Base-by-base conservation (phyloP, 2,329 filamentous ascomycete species). In the Colletotrichum ledebouriae region DNA sequence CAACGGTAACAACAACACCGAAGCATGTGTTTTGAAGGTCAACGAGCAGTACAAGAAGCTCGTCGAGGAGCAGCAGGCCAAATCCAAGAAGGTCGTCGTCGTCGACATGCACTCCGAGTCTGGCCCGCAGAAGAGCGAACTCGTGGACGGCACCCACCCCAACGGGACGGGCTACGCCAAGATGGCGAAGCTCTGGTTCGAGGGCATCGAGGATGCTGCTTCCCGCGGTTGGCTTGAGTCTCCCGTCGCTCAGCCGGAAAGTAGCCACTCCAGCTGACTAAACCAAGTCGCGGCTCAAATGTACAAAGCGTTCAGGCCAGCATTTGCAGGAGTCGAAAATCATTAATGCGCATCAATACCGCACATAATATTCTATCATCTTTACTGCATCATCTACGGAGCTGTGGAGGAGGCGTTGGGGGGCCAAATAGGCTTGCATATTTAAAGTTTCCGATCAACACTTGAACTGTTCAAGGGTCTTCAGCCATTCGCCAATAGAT, bases 111-210 rank as follows among this genome's bases (percentile, higher is more conserved):
- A 78, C 52, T 70, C 72, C 3, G 61, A 69, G 11, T 72, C 73
- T 6, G 80, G 77, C 2, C 78, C 76, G 6, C 68, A 72, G 13
- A 22, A 59, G 20, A 71, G 53, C 6, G 80, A 82, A 49, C 71
- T 83, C 52, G 74, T 72, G 0, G 81, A 83, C 64, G 75, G 72
- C 10, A 82, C 77, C 1, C 82, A 83, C 60, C 82, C 81, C 1
- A 73, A 75, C 20, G 78, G 81, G 37, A 71, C 13, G 0, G 81
- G 81, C 4, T 82, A 82, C 67, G 67, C 72, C 49, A 81, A 82
- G 74, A 83, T 83, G 80, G 81, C 80, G 37, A 72, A 73, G 20
- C 67, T 80, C 7, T 82, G 79, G 79, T 75, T 75, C 59, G 63
- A 52, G 0, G 73, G 75, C 22, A 74, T 79, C 56, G 67, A 71